Evolutionary conservation across 192 early-diverging fungal genomes (phyloP), one percentile per base, ranked within the genome.

Genomic region (Tieghemiomyces parasiticus): DNA sequence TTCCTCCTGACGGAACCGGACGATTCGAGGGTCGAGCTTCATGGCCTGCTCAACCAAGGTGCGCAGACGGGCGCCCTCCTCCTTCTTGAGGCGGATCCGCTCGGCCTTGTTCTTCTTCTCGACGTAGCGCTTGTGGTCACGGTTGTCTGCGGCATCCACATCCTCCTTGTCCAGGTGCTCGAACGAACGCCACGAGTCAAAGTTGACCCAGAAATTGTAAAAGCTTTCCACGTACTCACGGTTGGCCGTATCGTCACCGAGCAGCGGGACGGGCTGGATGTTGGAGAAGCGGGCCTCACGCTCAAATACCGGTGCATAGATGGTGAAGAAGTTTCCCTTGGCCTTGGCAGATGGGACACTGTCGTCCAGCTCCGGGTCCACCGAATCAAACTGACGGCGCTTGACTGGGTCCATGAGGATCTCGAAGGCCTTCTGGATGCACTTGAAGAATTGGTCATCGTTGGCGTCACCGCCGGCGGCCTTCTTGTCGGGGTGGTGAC

Each of bases 371-470:
- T 74, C 80, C 24, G 88, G 87, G 77, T 99, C 96, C 38, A 90
- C 84, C 30, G 94, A 96, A 75, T 99, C 96, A 77, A 82, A 99
- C 75, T 96, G 90, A 55, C 83, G 81, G 69, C 96, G 83, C 74
- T 88, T 87, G 48, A 78, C 78, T 20, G 82, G 83, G 73, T 99
- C 89, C 58, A 81, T 89, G 66, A 99, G 78, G 25, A 92, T 86
- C 66, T 99, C 93, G 71, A 82, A 91, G 12, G 96, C 93, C 76
- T 76, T 84, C 67, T 95, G 91, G 58, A 97, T 88, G 72, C 96
- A 99, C 81, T 99, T 99, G 87, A 99, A 99, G 78, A 97, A 96
- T n/a, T 83, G 75, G 75, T 99, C 96, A 65, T 93, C 89, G 74
- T 87, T 86, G 33, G 73, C 67, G 48, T 75, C 71, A 33, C 81